These are phyloP conservation scores for Rhododendron griersonianum DNA, from an alignment of 148 eudicot genomes.

Conservation along the genomic window DNA sequence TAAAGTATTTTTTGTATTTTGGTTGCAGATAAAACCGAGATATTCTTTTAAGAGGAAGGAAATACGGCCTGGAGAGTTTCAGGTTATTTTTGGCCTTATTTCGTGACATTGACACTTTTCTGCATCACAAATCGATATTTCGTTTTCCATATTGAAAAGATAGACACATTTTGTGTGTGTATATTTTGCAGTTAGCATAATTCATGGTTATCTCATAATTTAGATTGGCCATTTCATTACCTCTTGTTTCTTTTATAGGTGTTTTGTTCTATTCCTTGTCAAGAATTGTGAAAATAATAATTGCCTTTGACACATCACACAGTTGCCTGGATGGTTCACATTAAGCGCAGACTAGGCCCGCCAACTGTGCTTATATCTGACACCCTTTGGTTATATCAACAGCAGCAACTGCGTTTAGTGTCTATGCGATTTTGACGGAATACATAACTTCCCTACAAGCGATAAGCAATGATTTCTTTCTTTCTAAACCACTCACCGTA, in stretches of 20 bases:
- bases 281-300: not conserved
- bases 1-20: not conserved
- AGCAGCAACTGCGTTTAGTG: not conserved
- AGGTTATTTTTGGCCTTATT: constrained; percentile 42
- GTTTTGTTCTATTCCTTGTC: not conserved
- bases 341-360: not conserved
- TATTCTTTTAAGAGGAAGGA: constrained; percentile 96
- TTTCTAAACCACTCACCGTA: not conserved
- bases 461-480: not conserved
- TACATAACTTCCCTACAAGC: not conserved
- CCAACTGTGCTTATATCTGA: not conserved
- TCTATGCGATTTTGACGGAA: not conserved
- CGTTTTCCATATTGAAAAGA: not conserved
- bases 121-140: not conserved
- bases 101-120: not conserved
- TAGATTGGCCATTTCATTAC: not conserved
- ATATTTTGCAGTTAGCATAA: not conserved
- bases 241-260: not conserved
- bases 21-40: constrained; percentile 82
- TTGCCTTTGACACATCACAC: not conserved
- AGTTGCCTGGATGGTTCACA: not conserved
- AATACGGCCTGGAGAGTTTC: constrained; percentile 89
- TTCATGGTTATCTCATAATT: not conserved
- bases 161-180: not conserved
- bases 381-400: not conserved